Evolutionary conservation across 2,329 filamentous ascomycete species (phyloP), one percentile per base, ranked within the genome.

Genomic region (Ophiostoma ulmi): DNA sequence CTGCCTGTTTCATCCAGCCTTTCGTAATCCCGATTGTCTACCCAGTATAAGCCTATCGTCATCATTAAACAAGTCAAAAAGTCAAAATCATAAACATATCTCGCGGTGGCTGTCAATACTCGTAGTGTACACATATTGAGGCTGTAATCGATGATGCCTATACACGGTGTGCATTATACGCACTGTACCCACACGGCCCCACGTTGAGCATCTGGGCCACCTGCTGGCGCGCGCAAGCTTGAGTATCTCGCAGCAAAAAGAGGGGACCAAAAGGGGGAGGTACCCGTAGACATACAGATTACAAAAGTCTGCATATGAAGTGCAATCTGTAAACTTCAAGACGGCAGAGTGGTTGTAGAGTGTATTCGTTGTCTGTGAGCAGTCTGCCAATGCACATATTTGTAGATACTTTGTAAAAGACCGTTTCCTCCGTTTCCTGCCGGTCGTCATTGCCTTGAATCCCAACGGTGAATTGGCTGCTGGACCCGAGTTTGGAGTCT

Each of bases 231-330:
- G 63, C 63, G 36, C 35, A 65, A 39, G 35, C 63, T 65, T 63
- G 58, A 31, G 63, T 65, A 65, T 65, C 63, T 39, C 63, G 63
- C 63, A 65, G 63, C 63, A 65, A 65, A 65, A 65, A 65, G 36
- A 39, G 36, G 63, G 63, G 63, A 65, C 36, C 63, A 65, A 65
- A 65, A 65, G 63, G 63, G 63, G 63, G 63, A 64, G 61, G 61
- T 64, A 26, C 35, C 63, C 63, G 63, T 39, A 35, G 14, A 63
- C 7, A 65, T 35, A 35, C 26, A 36, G 11, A 63, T 31, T 58
- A 10, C 14, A 11, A 2, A 44, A 13, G 10, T 44, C 52, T 58
- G n/a, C 52, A 58, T 58, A 58, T 58, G 52, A 13, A 58, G 52
- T 58, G n/a, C 22, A 58, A 13, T 31, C 52, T 58, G 52, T 44